Conservation (phyloP, 2,329 filamentous ascomycete genomes). For the Exophiala calicioides region DNA sequence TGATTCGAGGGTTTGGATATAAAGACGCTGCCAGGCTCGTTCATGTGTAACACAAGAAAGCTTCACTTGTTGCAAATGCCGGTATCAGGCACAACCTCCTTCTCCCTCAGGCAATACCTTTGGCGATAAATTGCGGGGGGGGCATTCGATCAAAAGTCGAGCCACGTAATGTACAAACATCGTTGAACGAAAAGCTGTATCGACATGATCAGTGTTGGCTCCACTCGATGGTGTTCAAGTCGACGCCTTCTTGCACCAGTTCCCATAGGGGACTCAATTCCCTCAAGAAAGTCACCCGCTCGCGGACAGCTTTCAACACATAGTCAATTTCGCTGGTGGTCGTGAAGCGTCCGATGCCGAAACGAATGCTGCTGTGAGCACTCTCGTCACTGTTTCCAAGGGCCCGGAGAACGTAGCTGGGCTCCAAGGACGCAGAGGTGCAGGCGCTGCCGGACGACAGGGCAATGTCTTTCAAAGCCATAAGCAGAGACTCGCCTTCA, state of each 20-base stretch:
- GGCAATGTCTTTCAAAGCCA: constrained; percentile 98
- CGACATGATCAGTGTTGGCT: constrained; percentile 75
- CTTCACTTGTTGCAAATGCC: background rate
- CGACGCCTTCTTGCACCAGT: constrained; percentile 93
- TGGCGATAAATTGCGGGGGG: background rate
- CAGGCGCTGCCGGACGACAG: constrained; percentile 95
- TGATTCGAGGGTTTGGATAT: constrained; percentile 30
- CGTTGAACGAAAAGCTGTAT: background rate
- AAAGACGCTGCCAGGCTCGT: constrained; percentile 20
- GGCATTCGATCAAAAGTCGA: background rate
- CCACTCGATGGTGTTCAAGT: constrained; percentile 96
- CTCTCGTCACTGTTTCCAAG: constrained; percentile 96
- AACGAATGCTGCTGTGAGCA: constrained; percentile 95
- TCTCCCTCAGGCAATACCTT: background rate
- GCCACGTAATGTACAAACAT: constrained; percentile 12
- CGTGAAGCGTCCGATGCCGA: constrained; percentile 95
- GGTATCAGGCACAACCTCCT: background rate
- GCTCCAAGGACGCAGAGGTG: constrained; percentile 93
- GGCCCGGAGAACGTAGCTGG: constrained; percentile 91
- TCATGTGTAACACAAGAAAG: constrained; percentile 15
- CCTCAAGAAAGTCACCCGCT: constrained; percentile 87
- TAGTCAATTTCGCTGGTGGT: constrained; percentile 96
- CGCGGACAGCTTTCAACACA: constrained; percentile 87
- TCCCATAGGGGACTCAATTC: constrained; percentile 97
- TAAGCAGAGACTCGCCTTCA: constrained; percentile 94